These are phyloP conservation scores for Arxiozyma telluris DNA, from an alignment of 1,139 yeast species.

Conservation along the genomic window DNA sequence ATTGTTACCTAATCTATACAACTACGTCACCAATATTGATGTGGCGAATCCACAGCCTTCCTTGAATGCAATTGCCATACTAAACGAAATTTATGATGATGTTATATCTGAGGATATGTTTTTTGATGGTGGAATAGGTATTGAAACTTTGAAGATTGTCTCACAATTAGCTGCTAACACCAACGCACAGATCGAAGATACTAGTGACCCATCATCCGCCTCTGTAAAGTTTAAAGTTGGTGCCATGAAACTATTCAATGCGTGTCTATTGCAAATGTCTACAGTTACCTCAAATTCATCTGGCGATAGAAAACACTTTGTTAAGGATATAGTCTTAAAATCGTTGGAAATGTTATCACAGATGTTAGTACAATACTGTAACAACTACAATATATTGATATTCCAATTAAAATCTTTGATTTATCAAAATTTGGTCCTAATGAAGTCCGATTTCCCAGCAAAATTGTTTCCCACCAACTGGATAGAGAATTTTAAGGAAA, in stretches of 20 bases:
- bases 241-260: constrained; percentile 45
- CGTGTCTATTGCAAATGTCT: constrained; percentile 45
- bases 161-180: constrained; percentile 33
- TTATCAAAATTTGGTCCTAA: constrained; percentile 25
- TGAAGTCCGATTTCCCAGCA: constrained; percentile 30
- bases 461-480: constrained; percentile 17
- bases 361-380: neutral
- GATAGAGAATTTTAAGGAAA: constrained; percentile 10
- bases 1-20: constrained; percentile 33
- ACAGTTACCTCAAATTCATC: constrained; percentile 40
- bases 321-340: constrained; percentile 13
- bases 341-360: constrained; percentile 11
- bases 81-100: constrained; percentile 78
- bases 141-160: constrained; percentile 41
- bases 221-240: constrained; percentile 34
- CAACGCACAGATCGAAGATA: constrained; percentile 29
- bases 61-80: constrained; percentile 59
- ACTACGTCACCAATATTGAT: neutral
- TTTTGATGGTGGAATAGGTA: constrained; percentile 63
- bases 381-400: constrained; percentile 3
- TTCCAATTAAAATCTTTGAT: constrained; percentile 19
- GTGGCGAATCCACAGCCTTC: constrained; percentile 18
- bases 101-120: constrained; percentile 80
- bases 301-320: constrained; percentile 13
- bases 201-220: neutral